A percentile compares a stretch with the other conserved stretches of the same genome.
These are phyloP conservation scores for Austroboletus niveus DNA, from an alignment of 1,284 basidiomycete genomes.

Conservation along the genomic window DNA sequence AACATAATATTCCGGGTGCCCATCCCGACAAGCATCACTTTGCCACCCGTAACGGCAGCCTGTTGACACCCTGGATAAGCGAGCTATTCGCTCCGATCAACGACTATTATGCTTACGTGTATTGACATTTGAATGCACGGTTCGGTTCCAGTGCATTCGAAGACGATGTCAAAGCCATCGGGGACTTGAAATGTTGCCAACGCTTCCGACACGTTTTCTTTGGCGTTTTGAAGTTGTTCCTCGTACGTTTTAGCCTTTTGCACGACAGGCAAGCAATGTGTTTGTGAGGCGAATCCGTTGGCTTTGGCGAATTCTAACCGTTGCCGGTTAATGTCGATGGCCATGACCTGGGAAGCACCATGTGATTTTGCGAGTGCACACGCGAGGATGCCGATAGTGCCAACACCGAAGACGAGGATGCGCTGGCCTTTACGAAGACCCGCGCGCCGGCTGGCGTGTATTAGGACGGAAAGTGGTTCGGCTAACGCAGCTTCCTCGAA, in stretches of 20 bases:
- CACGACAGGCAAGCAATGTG: conserved; percentile 59
- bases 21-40: conserved; percentile 94
- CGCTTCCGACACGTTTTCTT: conserved; percentile 53
- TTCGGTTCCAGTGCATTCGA: conserved; percentile 95
- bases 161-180: conserved; percentile 88
- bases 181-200: conserved; percentile 58
- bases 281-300: conserved; percentile 76
- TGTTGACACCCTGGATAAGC: conserved; percentile 33
- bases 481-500: conserved; percentile 84
- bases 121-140: conserved; percentile 86
- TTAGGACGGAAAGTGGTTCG: conserved; percentile 87
- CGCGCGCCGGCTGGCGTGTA: conserved; percentile 79
- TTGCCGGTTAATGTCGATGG: conserved; percentile 81
- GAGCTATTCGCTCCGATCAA: conserved; percentile 7
- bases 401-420: conserved; percentile 88
- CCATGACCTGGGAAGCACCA: conserved; percentile 71
- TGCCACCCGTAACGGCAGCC: conserved; percentile 82
- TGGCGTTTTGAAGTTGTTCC: conserved; percentile 67
- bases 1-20: conserved; percentile 80
- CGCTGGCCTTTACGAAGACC: conserved; percentile 57
- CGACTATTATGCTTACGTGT: conserved; percentile 53
- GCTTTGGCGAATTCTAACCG: conserved; percentile 75
- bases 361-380: conserved; percentile 73
- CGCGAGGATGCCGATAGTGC: conserved; percentile 89
- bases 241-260: conserved; percentile 52